phyloP scores from a whole-genome alignment of 1,284 basidiomycete species.

The Xanthoconium separans region DNA sequence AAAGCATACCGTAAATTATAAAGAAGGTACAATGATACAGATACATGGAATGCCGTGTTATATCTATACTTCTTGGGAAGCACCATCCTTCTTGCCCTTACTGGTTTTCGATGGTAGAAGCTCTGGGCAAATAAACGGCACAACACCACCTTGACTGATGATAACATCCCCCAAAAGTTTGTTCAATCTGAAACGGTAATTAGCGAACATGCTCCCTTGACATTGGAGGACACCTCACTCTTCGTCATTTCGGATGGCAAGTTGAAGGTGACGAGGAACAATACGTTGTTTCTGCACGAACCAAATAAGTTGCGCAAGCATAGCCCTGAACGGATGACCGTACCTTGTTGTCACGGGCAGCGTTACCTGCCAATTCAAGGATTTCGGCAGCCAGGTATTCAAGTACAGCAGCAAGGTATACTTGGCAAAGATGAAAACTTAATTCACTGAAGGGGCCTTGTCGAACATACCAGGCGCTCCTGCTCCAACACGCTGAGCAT shows the following conservation, averaged over 20 bases:
- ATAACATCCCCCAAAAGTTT: conserved; percentile 76
- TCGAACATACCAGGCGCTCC: conserved; percentile 65
- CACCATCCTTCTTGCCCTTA: conserved; percentile 52
- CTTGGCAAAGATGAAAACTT: too few relatives aligned
- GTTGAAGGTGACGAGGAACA: conserved; percentile 81
- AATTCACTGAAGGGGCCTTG: not conserved
- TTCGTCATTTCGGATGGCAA: conserved; percentile 83
- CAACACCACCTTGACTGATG: conserved; percentile 83
- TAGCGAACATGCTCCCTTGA: not conserved
- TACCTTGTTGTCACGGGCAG: too few relatives aligned
- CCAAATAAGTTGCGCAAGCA: not conserved
- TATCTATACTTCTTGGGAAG: conserved; percentile 36
- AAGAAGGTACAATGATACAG: conserved; percentile 24
- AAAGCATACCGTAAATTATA: conserved; percentile 34
- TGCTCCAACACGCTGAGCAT: conserved; percentile 69
- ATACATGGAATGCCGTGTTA: too few relatives aligned
- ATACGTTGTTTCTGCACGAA: conserved; percentile 64
- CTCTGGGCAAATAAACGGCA: conserved; percentile 61
- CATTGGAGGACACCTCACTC: conserved; percentile 43
- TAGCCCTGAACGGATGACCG: too few relatives aligned
- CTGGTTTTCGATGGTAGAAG: conserved; percentile 63
- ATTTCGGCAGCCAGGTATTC: too few relatives aligned
- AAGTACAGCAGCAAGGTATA: too few relatives aligned
- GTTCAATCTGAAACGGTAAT: conserved; percentile 47
- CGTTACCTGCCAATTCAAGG: too few relatives aligned